phyloP scores from a whole-genome alignment of 495 filamentous ascomycete species.

The Mycothermus thermophilus region DNA sequence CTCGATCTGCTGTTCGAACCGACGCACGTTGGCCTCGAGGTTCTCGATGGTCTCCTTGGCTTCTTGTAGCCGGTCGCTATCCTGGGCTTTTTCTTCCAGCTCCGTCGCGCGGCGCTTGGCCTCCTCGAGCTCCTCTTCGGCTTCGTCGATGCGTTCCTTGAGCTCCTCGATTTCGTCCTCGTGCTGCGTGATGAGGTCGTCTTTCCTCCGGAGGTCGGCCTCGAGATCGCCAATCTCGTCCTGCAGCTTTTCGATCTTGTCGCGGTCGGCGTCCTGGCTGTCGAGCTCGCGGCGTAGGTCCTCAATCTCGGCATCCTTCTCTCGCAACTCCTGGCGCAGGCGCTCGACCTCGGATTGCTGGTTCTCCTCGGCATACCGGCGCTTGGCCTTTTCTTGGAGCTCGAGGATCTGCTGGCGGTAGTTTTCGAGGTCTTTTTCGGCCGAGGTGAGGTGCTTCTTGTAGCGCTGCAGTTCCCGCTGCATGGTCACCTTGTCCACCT shows the following conservation, averaged over 20 bases:
- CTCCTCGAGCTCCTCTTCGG: conserved; percentile 39
- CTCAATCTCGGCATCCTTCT: conserved; percentile 41
- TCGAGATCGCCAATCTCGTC: conserved; percentile 48
- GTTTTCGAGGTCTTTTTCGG: conserved; percentile 66
- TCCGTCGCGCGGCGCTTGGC: conserved; percentile 45
- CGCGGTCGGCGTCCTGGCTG: conserved; percentile 27
- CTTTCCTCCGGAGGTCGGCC: conserved; percentile 42
- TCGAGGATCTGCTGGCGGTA: conserved; percentile 68
- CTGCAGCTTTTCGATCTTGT: conserved; percentile 37
- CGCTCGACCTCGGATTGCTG: conserved; percentile 46
- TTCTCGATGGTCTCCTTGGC: conserved; percentile 38
- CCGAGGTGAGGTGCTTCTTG: conserved; percentile 60
- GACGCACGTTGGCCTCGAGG: conserved; percentile 30
- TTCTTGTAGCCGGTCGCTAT: conserved; percentile 39
- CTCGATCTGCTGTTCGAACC: conserved; percentile 35
- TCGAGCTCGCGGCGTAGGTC: conserved; percentile 38
- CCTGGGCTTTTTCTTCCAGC: conserved; percentile 45
- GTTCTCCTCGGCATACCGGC: conserved; percentile 51
- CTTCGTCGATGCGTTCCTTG: conserved; percentile 37
- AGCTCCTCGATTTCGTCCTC: conserved; percentile 31
- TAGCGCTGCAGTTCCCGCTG: conserved; percentile 72
- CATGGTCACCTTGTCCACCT: conserved; percentile 78
- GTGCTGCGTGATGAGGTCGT: conserved; percentile 28
- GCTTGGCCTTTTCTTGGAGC: conserved; percentile 62
- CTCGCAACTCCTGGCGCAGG: conserved; percentile 36